Conservation (phyloP, 2,329 filamentous ascomycete genomes). For the Davidsoniella eucalypti region DNA sequence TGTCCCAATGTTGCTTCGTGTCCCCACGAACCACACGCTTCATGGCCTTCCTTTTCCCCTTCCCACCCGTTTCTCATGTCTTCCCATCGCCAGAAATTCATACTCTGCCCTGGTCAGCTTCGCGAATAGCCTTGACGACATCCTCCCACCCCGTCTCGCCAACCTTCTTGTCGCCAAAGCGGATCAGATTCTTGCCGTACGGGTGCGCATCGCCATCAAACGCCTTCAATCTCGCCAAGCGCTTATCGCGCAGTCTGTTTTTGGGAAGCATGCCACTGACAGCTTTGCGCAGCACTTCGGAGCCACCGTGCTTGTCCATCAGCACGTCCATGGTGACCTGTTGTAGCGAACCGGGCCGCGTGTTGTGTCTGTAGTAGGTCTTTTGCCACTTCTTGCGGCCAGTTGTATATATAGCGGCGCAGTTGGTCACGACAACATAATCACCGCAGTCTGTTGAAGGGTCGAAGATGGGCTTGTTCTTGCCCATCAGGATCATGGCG, state of each 20-base stretch:
- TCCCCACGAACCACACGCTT: neutral
- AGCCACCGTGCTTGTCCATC: conserved; percentile 86
- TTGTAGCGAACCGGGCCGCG: conserved; percentile 71
- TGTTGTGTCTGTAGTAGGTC: conserved; percentile 89
- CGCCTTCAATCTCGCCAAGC: conserved; percentile 78
- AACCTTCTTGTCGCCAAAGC: conserved; percentile 45
- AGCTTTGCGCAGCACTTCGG: conserved; percentile 77
- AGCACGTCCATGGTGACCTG: conserved; percentile 87
- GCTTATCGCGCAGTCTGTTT: conserved; percentile 77
- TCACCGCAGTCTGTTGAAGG: conserved; percentile 97
- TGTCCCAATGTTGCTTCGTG: conserved; percentile 1
- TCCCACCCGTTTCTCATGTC: neutral
- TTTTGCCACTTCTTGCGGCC: conserved; percentile 90
- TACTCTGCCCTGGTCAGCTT: conserved; percentile 33
- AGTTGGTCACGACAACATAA: conserved; percentile 91
- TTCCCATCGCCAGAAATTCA: conserved; percentile 19
- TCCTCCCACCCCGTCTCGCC: conserved; percentile 37
- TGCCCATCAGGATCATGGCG: conserved; percentile 83
- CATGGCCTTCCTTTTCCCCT: neutral
- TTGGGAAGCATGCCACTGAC: conserved; percentile 97
- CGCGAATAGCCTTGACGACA: conserved; percentile 32
- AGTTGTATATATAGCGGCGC: conserved; percentile 70
- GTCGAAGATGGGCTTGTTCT: conserved; percentile 96
- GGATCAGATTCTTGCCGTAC: conserved; percentile 74
- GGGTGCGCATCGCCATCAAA: conserved; percentile 90